A percentile compares a stretch with the other conserved stretches of the same genome.
Evolutionary conservation across 257 asterid genomes (phyloP).

Genomic region (Salvia miltiorrhiza): DNA sequence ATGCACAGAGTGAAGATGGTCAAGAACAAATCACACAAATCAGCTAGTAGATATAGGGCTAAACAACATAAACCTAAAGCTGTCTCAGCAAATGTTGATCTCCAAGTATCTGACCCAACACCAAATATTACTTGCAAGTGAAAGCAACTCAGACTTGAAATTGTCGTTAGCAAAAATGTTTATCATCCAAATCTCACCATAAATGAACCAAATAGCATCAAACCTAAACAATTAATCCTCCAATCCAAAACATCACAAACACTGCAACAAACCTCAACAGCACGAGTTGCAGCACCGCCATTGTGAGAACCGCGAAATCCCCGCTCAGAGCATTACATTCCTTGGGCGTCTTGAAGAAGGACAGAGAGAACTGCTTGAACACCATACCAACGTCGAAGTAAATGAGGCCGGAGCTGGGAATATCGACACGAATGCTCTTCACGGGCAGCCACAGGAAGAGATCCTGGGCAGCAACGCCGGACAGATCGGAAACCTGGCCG

Average conservation of each 20-base stretch:
- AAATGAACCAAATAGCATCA: background rate
- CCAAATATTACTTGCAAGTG: too few species aligned
- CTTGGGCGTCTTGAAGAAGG: slow-evolving; percentile 74
- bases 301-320: slow-evolving; percentile 19
- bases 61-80: background rate
- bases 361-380: slow-evolving; percentile 73
- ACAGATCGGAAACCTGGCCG: slow-evolving; percentile 49
- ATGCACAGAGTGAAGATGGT: too few species aligned
- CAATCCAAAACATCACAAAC: too few species aligned
- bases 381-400: slow-evolving; percentile 84
- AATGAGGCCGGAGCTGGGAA: slow-evolving; percentile 89
- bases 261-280: slow-evolving; percentile 42
- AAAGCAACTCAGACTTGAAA: background rate
- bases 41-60: background rate
- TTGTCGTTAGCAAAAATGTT: background rate
- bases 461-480: slow-evolving; percentile 79
- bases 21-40: background rate
- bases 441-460: slow-evolving; percentile 89
- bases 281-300: slow-evolving; percentile 7
- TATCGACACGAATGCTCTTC: slow-evolving; percentile 62
- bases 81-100: background rate
- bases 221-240: background rate
- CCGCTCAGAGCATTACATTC: slow-evolving; percentile 46
- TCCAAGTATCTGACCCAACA: too few species aligned
- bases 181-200: background rate